Evolutionary conservation across 2,329 filamentous ascomycete species (phyloP), one percentile per base, ranked within the genome.

Genomic region (Rosellinia necatrix): DNA sequence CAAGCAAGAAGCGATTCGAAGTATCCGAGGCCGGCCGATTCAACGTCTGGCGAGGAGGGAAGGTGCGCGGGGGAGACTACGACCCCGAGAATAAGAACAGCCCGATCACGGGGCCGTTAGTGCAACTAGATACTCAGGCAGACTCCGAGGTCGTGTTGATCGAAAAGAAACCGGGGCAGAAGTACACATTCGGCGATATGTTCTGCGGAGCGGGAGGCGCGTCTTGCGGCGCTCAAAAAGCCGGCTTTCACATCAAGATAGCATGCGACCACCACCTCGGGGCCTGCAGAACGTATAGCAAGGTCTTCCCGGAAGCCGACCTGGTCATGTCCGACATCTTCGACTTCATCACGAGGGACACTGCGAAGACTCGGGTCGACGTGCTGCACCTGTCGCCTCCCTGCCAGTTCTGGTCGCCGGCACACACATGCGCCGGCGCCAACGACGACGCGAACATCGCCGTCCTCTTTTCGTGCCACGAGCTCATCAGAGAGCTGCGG

Each of bases 301-400:
- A 68, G 0, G 90, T 90, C 61, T 90, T 89, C 59, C 74, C 75
- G 0, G 68, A 76, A 0, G 72, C 76, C 0, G 69, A 76, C 0
- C 74, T 89, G 0, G 79, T 81, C 41, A 64, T 78, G 5, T 73
- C 74, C 57, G 72, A 79, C 0, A 71, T 82, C 0, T 73, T 78
- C 29, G 70, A 80, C 2, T 85, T 88, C 47, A 74, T 85, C 24
- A 66, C 64, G 8, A 27, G 32, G 1, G 56, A 65, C 4, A 41
- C 63, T 0, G 62, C 72, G 0, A 67, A 71, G 2, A 60, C 78
- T 7, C 75, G 75, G 3, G 81, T 87, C 0, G 90, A 94, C 62
- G 75, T 93, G 1, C 73, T 90, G 0, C 91, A 96, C 61, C 72
- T 92, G 0, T 91, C 88, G 0, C 90, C 89, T 0, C 90, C 91